Percentiles rank a stretch among this genome's conserved stretches.
Evolutionary conservation across 2,329 filamentous ascomycete species (phyloP).

Genomic region (Escovopsis sp.): DNA sequence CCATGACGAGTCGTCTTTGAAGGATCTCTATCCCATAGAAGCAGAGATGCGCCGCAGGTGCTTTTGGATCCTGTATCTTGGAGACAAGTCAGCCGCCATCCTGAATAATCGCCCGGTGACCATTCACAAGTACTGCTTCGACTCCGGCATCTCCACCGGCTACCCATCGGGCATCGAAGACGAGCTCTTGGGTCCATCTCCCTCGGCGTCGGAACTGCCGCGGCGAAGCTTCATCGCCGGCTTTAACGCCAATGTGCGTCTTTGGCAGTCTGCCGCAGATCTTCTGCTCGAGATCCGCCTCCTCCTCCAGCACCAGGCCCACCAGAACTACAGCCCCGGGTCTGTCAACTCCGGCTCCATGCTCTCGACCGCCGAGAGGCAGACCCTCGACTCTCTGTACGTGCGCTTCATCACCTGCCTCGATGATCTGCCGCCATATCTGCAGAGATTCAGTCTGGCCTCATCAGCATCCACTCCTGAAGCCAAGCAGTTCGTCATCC

Average conservation of each 20-base stretch:
- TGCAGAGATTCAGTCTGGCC: slow-evolving; percentile 17
- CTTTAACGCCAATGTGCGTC: slow-evolving; percentile 26
- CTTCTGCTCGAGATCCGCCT: slow-evolving; percentile 22
- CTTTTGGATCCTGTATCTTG: slow-evolving; percentile 26
- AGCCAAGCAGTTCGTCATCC: slow-evolving; percentile 21
- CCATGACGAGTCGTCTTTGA: slow-evolving; percentile 23
- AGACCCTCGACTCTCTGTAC: slow-evolving; percentile 21
- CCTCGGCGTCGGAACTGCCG: slow-evolving; percentile 7
- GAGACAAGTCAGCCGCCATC: slow-evolving; percentile 25
- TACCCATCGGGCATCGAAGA: slow-evolving; percentile 19
- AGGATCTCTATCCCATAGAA: slow-evolving; percentile 22
- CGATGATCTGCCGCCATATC: slow-evolving; percentile 22
- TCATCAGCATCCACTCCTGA: slow-evolving; percentile 9
- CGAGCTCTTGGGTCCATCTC: slow-evolving; percentile 8
- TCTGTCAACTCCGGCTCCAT: slow-evolving; percentile 1
- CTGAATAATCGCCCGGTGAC: slow-evolving; percentile 28
- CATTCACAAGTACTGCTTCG: slow-evolving; percentile 28
- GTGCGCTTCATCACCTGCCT: slow-evolving; percentile 26
- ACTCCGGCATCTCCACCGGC: slow-evolving; percentile 22
- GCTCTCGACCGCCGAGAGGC: slow-evolving; percentile 14
- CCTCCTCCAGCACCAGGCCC: slow-evolving; percentile 15
- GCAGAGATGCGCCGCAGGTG: slow-evolving; percentile 21
- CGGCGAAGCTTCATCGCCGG: slow-evolving; percentile 20
- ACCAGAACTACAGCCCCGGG: slow-evolving; percentile 1
- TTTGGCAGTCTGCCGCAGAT: slow-evolving; percentile 27